Evolutionary conservation across 2,329 filamentous ascomycete genomes (phyloP).

Genomic region (Colletotrichum agaves): DNA sequence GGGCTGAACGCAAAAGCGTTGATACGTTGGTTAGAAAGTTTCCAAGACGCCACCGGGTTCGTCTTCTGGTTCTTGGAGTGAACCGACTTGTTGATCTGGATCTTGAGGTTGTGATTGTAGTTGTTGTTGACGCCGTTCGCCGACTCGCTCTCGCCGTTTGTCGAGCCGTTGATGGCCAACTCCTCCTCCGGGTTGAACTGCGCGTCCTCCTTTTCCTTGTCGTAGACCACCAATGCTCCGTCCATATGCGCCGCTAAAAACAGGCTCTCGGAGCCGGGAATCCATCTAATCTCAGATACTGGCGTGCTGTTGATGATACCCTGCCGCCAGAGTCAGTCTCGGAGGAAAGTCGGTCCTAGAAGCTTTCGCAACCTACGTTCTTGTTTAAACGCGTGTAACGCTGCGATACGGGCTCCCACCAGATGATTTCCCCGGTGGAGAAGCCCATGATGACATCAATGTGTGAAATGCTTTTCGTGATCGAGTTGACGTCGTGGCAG

Average conservation of each 20-base stretch:
- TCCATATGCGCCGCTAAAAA: conserved; percentile 95
- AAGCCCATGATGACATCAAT: conserved; percentile 96
- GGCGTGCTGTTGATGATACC: conserved; percentile 88
- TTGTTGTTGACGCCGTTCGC: conserved; percentile 48
- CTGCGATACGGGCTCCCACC: conserved; percentile 97
- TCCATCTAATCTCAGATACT: conserved; percentile 89
- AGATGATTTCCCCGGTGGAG: conserved; percentile 95
- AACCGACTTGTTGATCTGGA: conserved; percentile 89
- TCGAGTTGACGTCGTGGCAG: conserved; percentile 89
- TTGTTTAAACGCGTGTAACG: conserved; percentile 97
- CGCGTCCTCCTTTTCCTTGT: conserved; percentile 95
- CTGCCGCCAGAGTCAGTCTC: conserved; percentile 52
- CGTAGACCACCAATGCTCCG: conserved; percentile 90
- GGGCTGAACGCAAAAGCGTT: conserved; percentile 94
- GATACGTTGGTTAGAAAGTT: conserved; percentile 88
- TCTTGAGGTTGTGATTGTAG: conserved; percentile 56
- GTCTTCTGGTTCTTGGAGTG: conserved; percentile 92
- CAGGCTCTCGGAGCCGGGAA: conserved; percentile 91
- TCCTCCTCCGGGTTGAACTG: conserved; percentile 79
- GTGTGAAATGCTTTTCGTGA: conserved; percentile 83
- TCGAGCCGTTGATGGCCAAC: conserved; percentile 47
- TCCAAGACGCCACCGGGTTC: conserved; percentile 94
- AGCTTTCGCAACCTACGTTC: conserved; percentile 68
- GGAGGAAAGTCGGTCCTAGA: neutral
- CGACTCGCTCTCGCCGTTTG: conserved; percentile 48